Conservation (phyloP, 805 yeast genomes). For the Candida qinlingensis region DNA sequence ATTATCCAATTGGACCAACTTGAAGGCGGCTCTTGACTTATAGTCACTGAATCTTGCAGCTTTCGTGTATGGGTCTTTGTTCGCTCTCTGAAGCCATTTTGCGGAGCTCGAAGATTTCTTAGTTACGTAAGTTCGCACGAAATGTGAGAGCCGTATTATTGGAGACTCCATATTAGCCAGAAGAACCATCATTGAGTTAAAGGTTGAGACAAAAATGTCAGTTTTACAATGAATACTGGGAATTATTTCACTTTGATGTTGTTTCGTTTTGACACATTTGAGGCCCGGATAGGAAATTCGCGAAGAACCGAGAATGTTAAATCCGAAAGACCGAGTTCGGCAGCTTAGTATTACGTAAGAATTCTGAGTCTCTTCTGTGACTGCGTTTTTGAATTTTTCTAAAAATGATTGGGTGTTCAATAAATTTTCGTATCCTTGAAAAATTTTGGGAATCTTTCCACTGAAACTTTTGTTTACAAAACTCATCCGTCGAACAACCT, state of each 20-base stretch:
- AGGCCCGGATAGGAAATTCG: background rate
- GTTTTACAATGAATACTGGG: background rate
- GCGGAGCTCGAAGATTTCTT: conserved; percentile 46
- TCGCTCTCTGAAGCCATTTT: conserved; percentile 73
- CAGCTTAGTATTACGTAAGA: too few relatives aligned
- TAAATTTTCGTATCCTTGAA: background rate
- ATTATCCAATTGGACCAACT: conserved; percentile 68
- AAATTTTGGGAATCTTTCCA: conserved; percentile 3
- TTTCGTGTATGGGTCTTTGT: conserved; percentile 55
- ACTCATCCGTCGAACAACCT: conserved; percentile 42
- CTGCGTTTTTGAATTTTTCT: conserved; percentile 1
- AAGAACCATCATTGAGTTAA: background rate
- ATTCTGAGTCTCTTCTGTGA: background rate
- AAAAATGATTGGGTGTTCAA: conserved; percentile 5
- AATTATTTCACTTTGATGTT: background rate
- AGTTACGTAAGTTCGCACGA: conserved; percentile 13
- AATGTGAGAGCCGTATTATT: background rate
- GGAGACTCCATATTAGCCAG: background rate
- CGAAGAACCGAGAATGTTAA: background rate
- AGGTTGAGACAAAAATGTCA: background rate
- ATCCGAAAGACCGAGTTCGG: background rate
- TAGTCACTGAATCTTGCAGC: conserved; percentile 60
- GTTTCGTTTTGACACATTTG: conserved; percentile 3
- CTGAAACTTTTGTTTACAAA: background rate
- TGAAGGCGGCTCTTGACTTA: conserved; percentile 88